phyloP scores from a whole-genome alignment of 306 rosid genomes.

The Castanea crenata region DNA sequence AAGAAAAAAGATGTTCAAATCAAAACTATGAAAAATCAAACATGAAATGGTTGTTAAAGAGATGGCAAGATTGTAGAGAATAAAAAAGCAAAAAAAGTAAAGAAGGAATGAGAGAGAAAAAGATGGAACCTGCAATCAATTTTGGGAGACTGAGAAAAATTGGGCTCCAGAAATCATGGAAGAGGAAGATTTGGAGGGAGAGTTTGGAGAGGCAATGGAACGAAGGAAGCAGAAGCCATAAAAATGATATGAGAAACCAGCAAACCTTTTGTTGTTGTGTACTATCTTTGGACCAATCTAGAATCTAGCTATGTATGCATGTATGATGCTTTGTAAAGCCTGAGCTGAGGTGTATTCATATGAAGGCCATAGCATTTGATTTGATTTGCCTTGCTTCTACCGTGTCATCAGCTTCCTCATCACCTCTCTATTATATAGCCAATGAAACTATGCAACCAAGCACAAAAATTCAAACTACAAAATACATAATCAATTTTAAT shows the following conservation, averaged over 20 bases:
- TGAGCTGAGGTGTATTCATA: not conserved
- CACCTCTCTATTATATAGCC: not conserved
- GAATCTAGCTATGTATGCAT: not conserved
- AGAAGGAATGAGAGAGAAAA: not conserved
- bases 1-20: not conserved
- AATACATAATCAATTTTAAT: no score
- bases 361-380: not conserved
- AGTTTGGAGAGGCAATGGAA: not conserved
- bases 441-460: not conserved
- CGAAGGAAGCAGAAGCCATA: not conserved
- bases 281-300: not conserved
- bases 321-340: not conserved
- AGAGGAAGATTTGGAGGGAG: not conserved
- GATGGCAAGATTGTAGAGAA: no score
- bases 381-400: not conserved
- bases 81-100: no score
- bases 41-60: no score
- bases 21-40: not conserved
- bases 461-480: not conserved
- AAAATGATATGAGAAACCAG: not conserved
- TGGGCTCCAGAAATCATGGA: not conserved
- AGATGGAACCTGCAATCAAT: constrained; percentile 1
- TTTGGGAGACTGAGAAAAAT: not conserved
- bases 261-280: not conserved
- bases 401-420: not conserved